Base-by-base conservation (phyloP, 1,139 yeast species). In the Zhuliangozyma blackwelliae region DNA sequence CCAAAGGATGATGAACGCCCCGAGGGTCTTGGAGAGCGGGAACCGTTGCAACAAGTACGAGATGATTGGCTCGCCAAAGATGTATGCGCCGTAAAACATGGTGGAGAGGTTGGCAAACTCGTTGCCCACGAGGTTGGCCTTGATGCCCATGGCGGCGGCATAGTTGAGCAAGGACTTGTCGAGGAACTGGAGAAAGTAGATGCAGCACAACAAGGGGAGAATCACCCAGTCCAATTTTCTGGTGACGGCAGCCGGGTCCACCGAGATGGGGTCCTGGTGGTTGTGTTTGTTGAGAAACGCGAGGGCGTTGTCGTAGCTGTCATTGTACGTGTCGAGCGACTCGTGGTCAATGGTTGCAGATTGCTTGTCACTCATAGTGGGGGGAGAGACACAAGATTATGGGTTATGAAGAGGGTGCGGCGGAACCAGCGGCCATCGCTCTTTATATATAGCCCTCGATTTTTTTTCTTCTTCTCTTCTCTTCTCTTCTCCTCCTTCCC, bases 101-200 rank as follows among this genome's bases (percentile, higher is more conserved):
- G 75, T 67, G 10, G 69, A 68, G 29, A 68, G 52, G 45, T 70
- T 61, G 30, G 72, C 63, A 45, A 64, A 71, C 40, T 70, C 62
- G 39, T 63, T 57, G 5, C 68, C 62, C 10, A 51, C 51, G 27
- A 56, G 42, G 34, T 55, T 48, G 7, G 52, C 49, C 47, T 66
- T 67, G 35, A 74, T 65, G 1, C 79, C 79, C 76, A 72, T 72
- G 1, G 72, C 76, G 1, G 75, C 73, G 2, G 78, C 69, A 49
- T 69, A 72, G 44, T 68, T 68, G 29, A 71, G 51, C 7, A 68
- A 52, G 6, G 67, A 55, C 46, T 72, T 72, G 44, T 72, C 77
- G 33, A 72, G 50, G 45, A 64, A 70, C 44, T 69, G 75, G 25
- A 70, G 52, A 40, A 70, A 65, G 45, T 71, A 72, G 36, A 67